Evolutionary conservation across 371 early-diverging fungal genomes (phyloP), one percentile per base, ranked within the genome.

Genomic region (Zancudomyces culisetae): DNA sequence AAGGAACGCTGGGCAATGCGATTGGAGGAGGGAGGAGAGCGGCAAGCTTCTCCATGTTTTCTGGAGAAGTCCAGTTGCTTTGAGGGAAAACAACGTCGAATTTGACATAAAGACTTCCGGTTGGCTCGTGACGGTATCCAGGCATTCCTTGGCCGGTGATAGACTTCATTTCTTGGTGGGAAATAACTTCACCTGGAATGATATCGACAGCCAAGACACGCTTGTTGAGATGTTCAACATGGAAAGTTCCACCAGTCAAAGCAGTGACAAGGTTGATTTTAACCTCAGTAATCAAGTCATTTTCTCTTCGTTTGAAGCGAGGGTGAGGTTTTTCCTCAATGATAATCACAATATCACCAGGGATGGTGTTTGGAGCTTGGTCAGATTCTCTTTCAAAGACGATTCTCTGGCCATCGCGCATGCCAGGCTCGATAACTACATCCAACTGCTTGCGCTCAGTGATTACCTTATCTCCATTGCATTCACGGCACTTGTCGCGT

Each of bases 101-200:
- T 57, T 80, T 81, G 66, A 94, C 69, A 65, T 82, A 88, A 47
- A 98, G 71, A 71, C 90, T 84, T 49, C 98, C 98, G 61, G 79
- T 78, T 59, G 80, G 78, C 60, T 85, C 87, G 47, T 89, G 89
- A 49, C 76, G 70, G 71, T 79, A 83, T 51, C 77, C 76, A 41
- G 98, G 98, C 94, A 98, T 93, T 51, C 98, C 98, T 70, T 97
- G 91, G 56, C 80, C 75, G 47, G 62, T 67, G 56, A 95, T 80
- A 55, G 74, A 74, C 73, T 91, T 94, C 46, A 81, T 69, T 60
- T 83, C 83, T 27, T 78, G 79, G 22, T 94, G 96, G 62, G 78
- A 80, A 64, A 98, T 90, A 26, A 84, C 81, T 60, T 85, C 80
- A 27, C 95, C 96, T 39, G 94, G 86, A 27, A 84, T 71, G 54